phyloP scores from a whole-genome alignment of 1,284 basidiomycete genomes.

The Exobasidium rhododendri region DNA sequence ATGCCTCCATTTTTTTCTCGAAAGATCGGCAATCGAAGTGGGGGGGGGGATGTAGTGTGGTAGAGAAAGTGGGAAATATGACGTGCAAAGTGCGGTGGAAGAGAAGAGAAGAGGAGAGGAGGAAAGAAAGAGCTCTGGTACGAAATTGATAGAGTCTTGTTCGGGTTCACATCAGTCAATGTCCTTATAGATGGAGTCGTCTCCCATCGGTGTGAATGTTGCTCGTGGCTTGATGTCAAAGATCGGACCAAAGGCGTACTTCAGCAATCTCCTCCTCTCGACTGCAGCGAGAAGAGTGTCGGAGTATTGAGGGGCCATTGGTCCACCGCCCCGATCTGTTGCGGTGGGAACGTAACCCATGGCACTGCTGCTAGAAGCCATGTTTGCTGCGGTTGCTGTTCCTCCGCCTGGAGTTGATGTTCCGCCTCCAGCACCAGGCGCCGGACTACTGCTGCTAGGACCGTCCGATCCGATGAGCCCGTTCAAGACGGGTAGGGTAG shows the following conservation, averaged over 20 bases:
- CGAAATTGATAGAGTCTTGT: too few relatives aligned
- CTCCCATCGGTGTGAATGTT: slow-evolving; percentile 13
- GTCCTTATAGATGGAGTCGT: slow-evolving; percentile 20
- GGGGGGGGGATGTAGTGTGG: too few relatives aligned
- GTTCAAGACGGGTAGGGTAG: background rate
- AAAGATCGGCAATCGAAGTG: too few relatives aligned
- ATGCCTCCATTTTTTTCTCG: too few relatives aligned
- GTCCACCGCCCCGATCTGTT: slow-evolving; percentile 30
- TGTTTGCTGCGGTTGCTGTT: background rate
- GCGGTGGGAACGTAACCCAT: background rate
- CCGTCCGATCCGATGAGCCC: slow-evolving; percentile 3
- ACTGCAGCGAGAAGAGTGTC: slow-evolving; percentile 41
- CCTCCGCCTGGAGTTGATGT: slow-evolving; percentile 10
- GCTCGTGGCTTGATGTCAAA: slow-evolving; percentile 23
- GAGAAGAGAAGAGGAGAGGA: too few relatives aligned
- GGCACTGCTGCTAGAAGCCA: background rate
- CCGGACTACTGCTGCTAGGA: background rate
- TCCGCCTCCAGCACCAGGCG: slow-evolving; percentile 13
- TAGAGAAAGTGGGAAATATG: too few relatives aligned
- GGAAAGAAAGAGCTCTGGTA: too few relatives aligned
- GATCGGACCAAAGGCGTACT: slow-evolving; percentile 42
- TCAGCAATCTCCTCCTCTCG: slow-evolving; percentile 37
- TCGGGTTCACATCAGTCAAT: too few relatives aligned
- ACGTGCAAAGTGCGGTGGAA: too few relatives aligned
- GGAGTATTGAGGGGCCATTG: slow-evolving; percentile 37